A percentile compares a stretch with the other conserved stretches of the same genome.
phyloP scores from a whole-genome alignment of 495 filamentous ascomycete species.

The Tuber aestivum region DNA sequence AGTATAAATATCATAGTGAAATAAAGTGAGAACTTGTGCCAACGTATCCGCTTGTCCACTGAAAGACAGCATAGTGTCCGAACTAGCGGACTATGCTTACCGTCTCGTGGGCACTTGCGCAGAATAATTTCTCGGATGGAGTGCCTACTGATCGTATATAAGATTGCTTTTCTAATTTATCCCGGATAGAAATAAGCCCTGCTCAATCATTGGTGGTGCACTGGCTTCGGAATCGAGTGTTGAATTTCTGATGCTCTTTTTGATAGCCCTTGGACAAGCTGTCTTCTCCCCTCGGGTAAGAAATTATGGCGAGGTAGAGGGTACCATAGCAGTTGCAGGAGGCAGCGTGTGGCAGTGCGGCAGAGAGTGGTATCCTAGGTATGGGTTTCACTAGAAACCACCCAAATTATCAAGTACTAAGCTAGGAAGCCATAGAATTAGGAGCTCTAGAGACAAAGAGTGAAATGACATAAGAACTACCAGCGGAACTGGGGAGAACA shows the following conservation, averaged over 20 bases:
- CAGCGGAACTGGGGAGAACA: too few relatives aligned
- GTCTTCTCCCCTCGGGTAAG: not conserved
- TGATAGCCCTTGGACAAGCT: not conserved
- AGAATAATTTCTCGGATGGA: too few relatives aligned
- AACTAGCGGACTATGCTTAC: not conserved
- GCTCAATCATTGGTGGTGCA: not conserved
- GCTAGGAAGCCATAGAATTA: too few relatives aligned
- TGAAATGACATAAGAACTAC: too few relatives aligned
- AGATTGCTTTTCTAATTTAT: not conserved
- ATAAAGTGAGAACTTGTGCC: not conserved
- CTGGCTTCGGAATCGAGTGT: not conserved
- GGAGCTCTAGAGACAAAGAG: too few relatives aligned
- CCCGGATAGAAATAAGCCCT: not conserved
- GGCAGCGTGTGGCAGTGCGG: too few relatives aligned
- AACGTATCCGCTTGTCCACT: not conserved
- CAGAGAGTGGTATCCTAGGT: too few relatives aligned
- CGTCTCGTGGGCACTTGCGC: too few relatives aligned
- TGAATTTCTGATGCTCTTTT: not conserved
- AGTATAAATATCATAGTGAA: not conserved
- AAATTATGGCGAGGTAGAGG: not conserved
- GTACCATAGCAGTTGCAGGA: not conserved
- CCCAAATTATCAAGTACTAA: too few relatives aligned
- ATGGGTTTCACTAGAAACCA: too few relatives aligned
- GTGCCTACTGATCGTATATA: not conserved
- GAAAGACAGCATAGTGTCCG: not conserved